Evolutionary conservation across 1,284 basidiomycete species (phyloP).

Genomic region (Termitomyces sp.): DNA sequence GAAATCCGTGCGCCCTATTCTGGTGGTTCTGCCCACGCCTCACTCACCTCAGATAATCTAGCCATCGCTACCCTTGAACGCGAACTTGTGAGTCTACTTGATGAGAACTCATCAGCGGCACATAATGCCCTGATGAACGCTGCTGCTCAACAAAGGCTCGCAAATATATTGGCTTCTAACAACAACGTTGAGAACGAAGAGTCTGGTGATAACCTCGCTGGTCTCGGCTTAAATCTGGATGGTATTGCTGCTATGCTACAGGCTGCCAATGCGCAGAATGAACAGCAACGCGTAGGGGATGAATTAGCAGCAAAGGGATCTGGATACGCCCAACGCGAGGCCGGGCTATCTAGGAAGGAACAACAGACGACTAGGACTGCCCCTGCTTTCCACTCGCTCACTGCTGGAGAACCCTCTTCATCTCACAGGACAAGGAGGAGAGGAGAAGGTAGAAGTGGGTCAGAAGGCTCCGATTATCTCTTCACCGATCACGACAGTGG

Average conservation of each 20-base stretch:
- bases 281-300: constrained; percentile 41
- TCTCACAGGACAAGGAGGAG: constrained; percentile 28
- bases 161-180: constrained; percentile 30
- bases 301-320: constrained; percentile 39
- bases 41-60: constrained; percentile 36
- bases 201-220: constrained; percentile 25
- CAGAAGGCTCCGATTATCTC: constrained; percentile 54
- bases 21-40: constrained; percentile 22
- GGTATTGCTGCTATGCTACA: constrained; percentile 69
- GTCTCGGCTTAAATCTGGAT: constrained; percentile 47
- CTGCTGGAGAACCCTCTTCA: constrained; percentile 40
- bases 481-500: constrained; percentile 43
- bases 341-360: constrained; percentile 36
- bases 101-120: constrained; percentile 62
- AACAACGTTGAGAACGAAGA: constrained; percentile 21
- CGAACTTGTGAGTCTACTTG: constrained; percentile 64
- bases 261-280: constrained; percentile 61
- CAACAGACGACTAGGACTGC: constrained; percentile 58
- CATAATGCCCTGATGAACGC: constrained; percentile 55
- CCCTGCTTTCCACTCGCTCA: constrained; percentile 72
- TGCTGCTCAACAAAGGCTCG: constrained; percentile 57
- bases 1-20: constrained; percentile 29
- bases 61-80: constrained; percentile 70
- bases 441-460: constrained; percentile 31
- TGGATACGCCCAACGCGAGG: constrained; percentile 36